Evolutionary conservation across 1,139 yeast species (phyloP).

Genomic region (Pichiaceae sp.): DNA sequence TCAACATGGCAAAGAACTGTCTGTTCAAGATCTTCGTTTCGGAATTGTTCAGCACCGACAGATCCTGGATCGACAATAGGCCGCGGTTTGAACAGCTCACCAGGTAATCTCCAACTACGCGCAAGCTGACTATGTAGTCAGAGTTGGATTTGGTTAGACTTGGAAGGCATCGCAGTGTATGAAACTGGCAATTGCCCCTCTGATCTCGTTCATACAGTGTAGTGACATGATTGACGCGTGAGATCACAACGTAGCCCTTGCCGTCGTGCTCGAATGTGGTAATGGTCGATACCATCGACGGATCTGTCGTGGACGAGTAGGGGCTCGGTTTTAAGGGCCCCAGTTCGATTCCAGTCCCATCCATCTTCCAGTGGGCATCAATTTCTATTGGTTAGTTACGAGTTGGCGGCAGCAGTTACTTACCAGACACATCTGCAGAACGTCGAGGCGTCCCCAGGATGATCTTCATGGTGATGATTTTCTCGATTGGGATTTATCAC

Average conservation of each 20-base stretch:
- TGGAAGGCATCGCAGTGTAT: neutral
- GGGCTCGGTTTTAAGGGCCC: neutral
- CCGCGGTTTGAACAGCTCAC: conserved; percentile 6
- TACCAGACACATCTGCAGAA: neutral
- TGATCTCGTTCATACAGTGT: neutral
- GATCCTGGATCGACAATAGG: conserved; percentile 2
- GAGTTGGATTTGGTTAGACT: neutral
- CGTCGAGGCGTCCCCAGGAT: neutral
- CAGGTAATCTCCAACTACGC: conserved; percentile 1
- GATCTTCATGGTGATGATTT: neutral
- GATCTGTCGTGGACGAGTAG: neutral
- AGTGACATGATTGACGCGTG: neutral
- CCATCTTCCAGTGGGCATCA: neutral
- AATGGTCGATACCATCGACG: neutral
- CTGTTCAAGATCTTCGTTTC: neutral
- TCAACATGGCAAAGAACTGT: conserved; percentile 13
- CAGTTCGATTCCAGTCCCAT: too few relatives aligned
- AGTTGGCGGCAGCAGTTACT: neutral
- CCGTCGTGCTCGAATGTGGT: neutral
- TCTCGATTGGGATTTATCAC: too few relatives aligned
- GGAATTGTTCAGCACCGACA: neutral
- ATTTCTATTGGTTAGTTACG: neutral
- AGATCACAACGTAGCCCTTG: neutral
- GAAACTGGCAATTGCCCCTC: neutral
- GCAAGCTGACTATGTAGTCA: conserved; percentile 1